These are phyloP conservation scores for Penicillium subrubescens DNA, from an alignment of 495 filamentous ascomycete species.

Conservation along the genomic window DNA sequence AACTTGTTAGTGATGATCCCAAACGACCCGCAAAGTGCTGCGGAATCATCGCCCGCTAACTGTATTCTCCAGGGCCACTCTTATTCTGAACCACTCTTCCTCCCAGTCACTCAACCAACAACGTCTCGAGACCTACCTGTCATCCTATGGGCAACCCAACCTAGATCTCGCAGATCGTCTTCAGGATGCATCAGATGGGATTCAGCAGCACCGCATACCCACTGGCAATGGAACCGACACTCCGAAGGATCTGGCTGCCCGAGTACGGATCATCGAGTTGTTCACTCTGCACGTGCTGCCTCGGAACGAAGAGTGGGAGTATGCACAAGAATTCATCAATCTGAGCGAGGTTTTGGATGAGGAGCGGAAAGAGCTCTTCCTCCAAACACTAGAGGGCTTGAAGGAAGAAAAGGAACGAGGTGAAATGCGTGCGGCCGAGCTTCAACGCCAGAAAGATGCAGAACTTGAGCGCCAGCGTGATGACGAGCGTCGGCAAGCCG, in stretches of 20 bases:
- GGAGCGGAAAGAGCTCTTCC: constrained; percentile 82
- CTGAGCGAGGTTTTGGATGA: constrained; percentile 86
- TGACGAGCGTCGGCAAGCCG: constrained; percentile 60
- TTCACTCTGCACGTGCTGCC: constrained; percentile 92
- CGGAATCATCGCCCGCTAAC: not conserved
- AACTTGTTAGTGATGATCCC: constrained; percentile 65
- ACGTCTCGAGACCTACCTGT: constrained; percentile 87
- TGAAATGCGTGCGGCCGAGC: constrained; percentile 65
- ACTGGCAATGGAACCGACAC: constrained; percentile 66
- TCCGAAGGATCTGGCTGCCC: constrained; percentile 71
- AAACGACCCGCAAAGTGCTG: not conserved
- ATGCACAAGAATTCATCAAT: constrained; percentile 85
- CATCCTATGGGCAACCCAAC: constrained; percentile 68
- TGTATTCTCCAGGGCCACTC: constrained; percentile 66
- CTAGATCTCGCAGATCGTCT: constrained; percentile 66
- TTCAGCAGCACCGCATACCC: constrained; percentile 33
- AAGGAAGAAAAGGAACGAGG: constrained; percentile 72
- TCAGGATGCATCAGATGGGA: constrained; percentile 32
- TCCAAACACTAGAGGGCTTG: constrained; percentile 64
- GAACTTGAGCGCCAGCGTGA: constrained; percentile 57
- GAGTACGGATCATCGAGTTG: constrained; percentile 88
- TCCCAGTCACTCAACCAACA: constrained; percentile 81
- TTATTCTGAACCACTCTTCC: constrained; percentile 84
- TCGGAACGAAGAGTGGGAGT: constrained; percentile 91
- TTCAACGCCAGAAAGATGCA: constrained; percentile 63